phyloP scores from a whole-genome alignment of 257 asterid genomes.

The Capsicum baccatum region DNA sequence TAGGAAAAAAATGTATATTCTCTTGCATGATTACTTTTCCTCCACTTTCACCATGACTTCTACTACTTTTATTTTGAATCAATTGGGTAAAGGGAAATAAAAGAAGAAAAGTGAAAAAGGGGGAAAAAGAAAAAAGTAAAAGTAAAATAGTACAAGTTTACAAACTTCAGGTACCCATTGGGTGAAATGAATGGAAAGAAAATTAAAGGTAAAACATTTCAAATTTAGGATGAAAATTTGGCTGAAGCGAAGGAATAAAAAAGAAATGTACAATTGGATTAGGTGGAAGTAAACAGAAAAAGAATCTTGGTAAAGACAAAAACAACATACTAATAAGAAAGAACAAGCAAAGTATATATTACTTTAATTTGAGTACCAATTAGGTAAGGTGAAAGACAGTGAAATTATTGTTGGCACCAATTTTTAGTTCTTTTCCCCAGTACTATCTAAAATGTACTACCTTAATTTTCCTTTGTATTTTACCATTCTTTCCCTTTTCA shows the following conservation, averaged over 20 bases:
- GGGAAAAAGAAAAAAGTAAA: neutral
- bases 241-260: too few species aligned
- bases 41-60: constrained; percentile 18
- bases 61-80: neutral
- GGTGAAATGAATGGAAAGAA: neutral
- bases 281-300: neutral
- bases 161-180: neutral
- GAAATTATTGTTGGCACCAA: neutral
- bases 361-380: constrained; percentile 8
- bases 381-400: neutral
- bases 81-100: neutral
- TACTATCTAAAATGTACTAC: neutral
- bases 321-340: neutral
- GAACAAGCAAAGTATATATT: constrained; percentile 24
- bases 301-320: neutral
- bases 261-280: neutral
- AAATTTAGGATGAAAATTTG: too few species aligned
- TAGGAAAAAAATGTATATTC: neutral
- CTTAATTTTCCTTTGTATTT: neutral
- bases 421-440: neutral
- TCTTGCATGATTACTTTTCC: neutral
- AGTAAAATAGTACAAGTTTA: neutral
- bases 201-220: neutral
- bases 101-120: neutral
- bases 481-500: neutral